phyloP scores from a whole-genome alignment of 352 stramenopile genomes.

The Phytophthora europaea region DNA sequence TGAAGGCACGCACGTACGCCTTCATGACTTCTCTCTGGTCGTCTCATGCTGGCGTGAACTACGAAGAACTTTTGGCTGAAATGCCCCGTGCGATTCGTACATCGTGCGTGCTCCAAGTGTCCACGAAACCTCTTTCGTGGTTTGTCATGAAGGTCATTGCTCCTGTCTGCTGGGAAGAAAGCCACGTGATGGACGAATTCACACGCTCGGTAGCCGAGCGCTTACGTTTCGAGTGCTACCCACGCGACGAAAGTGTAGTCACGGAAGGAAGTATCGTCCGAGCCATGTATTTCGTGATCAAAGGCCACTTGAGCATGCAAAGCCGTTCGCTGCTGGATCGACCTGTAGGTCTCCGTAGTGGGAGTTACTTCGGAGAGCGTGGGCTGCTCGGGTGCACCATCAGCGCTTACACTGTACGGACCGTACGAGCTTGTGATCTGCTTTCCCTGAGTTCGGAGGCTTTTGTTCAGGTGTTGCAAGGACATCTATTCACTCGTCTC shows the following conservation, averaged over 20 bases:
- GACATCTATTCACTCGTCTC: conserved; percentile 21
- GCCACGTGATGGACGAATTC: conserved; percentile 29
- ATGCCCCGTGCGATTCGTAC: conserved; percentile 54
- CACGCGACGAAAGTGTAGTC: conserved; percentile 58
- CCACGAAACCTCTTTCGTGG: conserved; percentile 36
- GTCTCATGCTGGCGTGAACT: conserved; percentile 57
- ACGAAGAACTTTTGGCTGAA: conserved; percentile 53
- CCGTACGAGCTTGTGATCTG: conserved; percentile 33
- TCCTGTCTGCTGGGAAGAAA: conserved; percentile 34
- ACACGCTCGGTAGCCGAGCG: conserved; percentile 38
- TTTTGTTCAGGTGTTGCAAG: conserved; percentile 46
- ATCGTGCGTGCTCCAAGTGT: conserved; percentile 57
- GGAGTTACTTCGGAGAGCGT: conserved; percentile 64
- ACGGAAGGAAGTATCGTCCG: conserved; percentile 64
- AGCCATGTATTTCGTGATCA: conserved; percentile 75
- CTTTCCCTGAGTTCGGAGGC: conserved; percentile 39
- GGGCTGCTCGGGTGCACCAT: conserved; percentile 56
- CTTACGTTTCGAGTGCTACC: conserved; percentile 66
- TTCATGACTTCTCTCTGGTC: conserved; percentile 63
- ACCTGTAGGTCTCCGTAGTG: conserved; percentile 27
- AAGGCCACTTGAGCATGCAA: conserved; percentile 50
- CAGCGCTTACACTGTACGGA: conserved; percentile 40
- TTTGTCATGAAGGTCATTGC: conserved; percentile 50
- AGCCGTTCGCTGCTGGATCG: conserved; percentile 22
- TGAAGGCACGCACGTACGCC: conserved; percentile 39